A percentile compares a stretch with the other conserved stretches of the same genome.
Evolutionary conservation across 495 filamentous ascomycete species (phyloP).

Genomic region (Penicillium simplicissimum): DNA sequence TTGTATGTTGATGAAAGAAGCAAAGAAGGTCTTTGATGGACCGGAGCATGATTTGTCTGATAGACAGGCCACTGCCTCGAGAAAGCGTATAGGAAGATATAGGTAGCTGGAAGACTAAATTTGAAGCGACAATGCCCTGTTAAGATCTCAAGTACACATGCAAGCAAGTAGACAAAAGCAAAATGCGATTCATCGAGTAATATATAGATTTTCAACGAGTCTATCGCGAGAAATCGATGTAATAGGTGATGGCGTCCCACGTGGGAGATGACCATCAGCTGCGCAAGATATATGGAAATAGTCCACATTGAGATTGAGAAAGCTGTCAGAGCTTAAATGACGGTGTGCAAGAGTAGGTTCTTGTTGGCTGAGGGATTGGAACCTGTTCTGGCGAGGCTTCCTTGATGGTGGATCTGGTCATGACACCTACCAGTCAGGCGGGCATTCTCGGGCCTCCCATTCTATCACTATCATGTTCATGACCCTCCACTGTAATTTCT

Average conservation of each 20-base stretch:
- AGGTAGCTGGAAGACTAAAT: neutral
- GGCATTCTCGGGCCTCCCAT: constrained; percentile 7
- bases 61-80: too few species aligned
- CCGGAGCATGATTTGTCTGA: constrained; percentile 14
- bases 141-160: neutral
- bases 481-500: neutral
- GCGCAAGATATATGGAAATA: neutral
- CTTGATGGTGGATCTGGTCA: neutral
- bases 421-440: neutral
- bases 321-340: constrained; percentile 1
- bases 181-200: neutral
- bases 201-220: neutral
- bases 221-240: neutral
- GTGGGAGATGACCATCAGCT: neutral
- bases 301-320: neutral
- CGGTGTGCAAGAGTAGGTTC: neutral
- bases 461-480: neutral
- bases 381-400: neutral
- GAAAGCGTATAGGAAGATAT: neutral
- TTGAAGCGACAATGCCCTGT: neutral
- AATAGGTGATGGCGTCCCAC: constrained; percentile 1
- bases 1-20: constrained; percentile 12
- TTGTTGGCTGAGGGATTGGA: neutral
- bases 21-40: constrained; percentile 24
- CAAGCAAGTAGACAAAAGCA: neutral